Percentiles rank a stretch among this genome's conserved stretches.
phyloP scores from a whole-genome alignment of 225 moss, liverwort and hornwort species.

The Antitrichia curtipendula region DNA sequence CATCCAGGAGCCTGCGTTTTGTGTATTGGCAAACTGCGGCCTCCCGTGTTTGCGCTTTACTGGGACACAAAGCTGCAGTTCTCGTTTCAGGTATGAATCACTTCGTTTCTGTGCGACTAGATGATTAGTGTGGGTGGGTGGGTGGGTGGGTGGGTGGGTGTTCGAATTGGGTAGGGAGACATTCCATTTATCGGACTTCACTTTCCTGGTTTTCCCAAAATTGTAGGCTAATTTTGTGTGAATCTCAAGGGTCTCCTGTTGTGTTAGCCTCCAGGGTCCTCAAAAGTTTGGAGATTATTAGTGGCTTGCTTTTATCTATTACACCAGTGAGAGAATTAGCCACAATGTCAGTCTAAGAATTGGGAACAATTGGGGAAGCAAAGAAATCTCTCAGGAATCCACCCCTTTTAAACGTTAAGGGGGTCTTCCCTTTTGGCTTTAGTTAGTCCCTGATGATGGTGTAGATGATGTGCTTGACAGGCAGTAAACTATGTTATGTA shows the following conservation, averaged over 20 bases:
- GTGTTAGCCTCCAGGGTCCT: not conserved
- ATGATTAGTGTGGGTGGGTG: not conserved
- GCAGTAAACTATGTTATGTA: not conserved
- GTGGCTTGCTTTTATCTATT: not conserved
- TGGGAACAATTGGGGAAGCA: not conserved
- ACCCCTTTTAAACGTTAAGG: not conserved
- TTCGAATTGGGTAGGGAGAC: not conserved
- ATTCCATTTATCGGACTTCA: not conserved
- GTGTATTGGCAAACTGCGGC: slow-evolving; percentile 43
- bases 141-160: too few species aligned
- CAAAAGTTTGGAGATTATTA: not conserved
- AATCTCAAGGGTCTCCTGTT: not conserved
- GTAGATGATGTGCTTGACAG: not conserved
- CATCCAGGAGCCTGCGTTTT: slow-evolving; percentile 53
- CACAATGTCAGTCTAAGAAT: not conserved
- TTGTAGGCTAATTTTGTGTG: not conserved
- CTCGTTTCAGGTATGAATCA: slow-evolving; percentile 42
- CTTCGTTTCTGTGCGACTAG: not conserved
- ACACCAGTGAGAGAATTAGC: not conserved
- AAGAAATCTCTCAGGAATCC: not conserved
- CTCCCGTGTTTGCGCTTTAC: slow-evolving; percentile 66
- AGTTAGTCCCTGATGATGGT: not conserved
- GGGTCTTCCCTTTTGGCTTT: not conserved
- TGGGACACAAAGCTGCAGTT: slow-evolving; percentile 80
- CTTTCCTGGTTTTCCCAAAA: not conserved